Conservation (phyloP, 495 filamentous ascomycete species). For the Daldinia childiae region DNA sequence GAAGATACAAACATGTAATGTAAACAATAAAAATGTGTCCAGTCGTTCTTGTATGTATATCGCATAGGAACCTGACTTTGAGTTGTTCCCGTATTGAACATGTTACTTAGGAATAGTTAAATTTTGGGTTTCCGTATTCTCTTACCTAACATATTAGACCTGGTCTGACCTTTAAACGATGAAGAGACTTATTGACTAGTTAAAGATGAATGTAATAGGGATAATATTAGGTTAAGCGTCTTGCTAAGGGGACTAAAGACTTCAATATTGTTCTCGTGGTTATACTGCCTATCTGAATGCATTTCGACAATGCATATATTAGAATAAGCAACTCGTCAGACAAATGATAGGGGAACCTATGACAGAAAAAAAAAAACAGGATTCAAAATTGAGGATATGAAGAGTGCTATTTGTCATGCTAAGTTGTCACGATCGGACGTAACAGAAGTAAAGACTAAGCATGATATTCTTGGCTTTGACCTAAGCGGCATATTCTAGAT, state of each 20-base stretch:
- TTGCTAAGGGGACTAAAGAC: background rate
- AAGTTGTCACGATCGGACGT: slow-evolving; percentile 2
- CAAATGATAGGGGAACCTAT: background rate
- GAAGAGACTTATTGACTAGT: background rate
- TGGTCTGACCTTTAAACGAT: background rate
- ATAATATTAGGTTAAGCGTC: background rate
- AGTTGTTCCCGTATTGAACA: background rate
- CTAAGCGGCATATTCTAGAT: background rate
- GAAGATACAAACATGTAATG: slow-evolving; percentile 3
- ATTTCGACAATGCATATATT: background rate
- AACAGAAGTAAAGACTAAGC: background rate
- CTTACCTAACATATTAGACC: background rate
- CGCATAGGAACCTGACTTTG: background rate
- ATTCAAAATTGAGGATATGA: background rate
- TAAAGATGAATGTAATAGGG: background rate
- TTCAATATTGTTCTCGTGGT: background rate
- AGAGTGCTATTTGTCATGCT: background rate
- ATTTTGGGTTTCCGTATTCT: background rate
- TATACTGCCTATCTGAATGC: background rate
- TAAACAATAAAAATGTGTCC: background rate
- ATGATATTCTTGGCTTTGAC: background rate
- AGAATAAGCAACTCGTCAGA: background rate
- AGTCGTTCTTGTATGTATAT: background rate
- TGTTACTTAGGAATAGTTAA: background rate
- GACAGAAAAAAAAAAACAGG: background rate